Percentiles rank a stretch among this genome's conserved stretches.
These are phyloP conservation scores for Acacia acuminata DNA, from an alignment of 306 rosid genomes.

Conservation along the genomic window DNA sequence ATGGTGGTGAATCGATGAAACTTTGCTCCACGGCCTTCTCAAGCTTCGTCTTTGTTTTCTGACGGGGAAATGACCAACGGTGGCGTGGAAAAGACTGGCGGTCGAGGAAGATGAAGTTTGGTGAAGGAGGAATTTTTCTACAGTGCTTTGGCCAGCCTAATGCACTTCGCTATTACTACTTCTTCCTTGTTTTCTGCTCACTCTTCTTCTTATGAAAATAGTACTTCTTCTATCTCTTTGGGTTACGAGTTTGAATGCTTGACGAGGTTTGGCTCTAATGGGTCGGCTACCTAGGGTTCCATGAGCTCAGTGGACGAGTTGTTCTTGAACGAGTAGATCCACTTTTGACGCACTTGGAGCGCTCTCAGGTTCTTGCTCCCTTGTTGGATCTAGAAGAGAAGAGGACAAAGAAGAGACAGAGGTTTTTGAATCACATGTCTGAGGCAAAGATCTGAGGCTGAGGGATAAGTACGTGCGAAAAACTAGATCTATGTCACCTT, in stretches of 20 bases:
- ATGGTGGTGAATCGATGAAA: too few species aligned
- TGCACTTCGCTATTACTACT: conserved; percentile 72
- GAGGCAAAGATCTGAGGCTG: conserved; percentile 88
- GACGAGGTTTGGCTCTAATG: conserved; percentile 57
- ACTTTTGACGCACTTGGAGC: conserved; percentile 72
- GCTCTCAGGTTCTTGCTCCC: conserved; percentile 75
- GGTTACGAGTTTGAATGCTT: conserved; percentile 87
- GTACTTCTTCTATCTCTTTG: conserved; percentile 33
- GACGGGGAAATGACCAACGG: too few species aligned
- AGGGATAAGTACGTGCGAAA: conserved; percentile 68
- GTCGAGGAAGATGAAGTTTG: too few species aligned
- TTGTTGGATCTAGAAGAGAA: conserved; percentile 73
- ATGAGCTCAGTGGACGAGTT: conserved; percentile 96
- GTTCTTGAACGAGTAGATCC: conserved; percentile 89
- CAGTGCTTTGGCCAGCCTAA: conserved; percentile 93
- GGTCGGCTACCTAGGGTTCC: conserved; percentile 47
- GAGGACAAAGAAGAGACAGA: conserved; percentile 36
- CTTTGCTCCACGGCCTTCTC: too few species aligned
- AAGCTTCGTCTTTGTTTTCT: too few species aligned
- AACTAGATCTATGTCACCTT: conserved; percentile 90
- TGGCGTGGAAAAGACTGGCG: too few species aligned
- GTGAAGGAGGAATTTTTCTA: conserved; percentile 56
- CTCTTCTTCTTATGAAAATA: background rate
- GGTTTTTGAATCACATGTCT: conserved; percentile 20
- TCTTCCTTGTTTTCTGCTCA: conserved; percentile 17